phyloP scores from a whole-genome alignment of 164 flowering plant genomes.

The Umbilicus rupestris region DNA sequence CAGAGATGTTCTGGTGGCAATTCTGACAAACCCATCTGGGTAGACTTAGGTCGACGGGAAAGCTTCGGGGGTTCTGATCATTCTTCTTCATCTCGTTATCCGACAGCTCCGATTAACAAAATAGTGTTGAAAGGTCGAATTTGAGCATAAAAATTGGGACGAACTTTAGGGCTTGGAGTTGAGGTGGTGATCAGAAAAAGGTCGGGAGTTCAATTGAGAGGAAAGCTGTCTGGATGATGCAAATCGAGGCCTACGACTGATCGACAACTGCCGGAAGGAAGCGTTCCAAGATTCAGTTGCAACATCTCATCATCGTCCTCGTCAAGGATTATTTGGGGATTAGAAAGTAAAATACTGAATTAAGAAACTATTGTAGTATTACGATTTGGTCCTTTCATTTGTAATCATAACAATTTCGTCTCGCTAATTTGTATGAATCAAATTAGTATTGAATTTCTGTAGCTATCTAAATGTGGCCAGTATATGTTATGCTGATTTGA shows the following conservation, averaged over 20 bases:
- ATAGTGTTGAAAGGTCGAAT: not conserved
- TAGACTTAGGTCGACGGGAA: constrained; percentile 67
- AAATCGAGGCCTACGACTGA: not conserved
- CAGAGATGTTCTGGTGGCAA: constrained; percentile 65
- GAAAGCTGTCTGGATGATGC: not conserved
- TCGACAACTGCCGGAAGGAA: not conserved
- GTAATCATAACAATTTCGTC: too few species aligned
- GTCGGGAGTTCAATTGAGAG: not conserved
- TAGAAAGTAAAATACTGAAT: too few species aligned
- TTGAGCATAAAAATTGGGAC: not conserved
- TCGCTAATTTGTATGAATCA: too few species aligned
- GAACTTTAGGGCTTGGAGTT: not conserved
- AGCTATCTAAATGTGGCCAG: too few species aligned
- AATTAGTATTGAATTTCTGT: too few species aligned
- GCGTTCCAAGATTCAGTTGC: constrained; percentile 1
- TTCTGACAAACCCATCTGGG: constrained; percentile 89
- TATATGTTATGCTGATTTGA: too few species aligned
- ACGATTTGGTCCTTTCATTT: too few species aligned
- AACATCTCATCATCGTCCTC: not conserved
- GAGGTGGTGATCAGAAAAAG: not conserved
- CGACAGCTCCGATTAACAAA: not conserved
- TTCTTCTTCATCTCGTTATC: constrained; percentile 13
- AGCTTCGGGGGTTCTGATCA: constrained; percentile 34
- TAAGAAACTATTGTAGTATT: too few species aligned
- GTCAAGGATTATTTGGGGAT: not conserved